Evolutionary conservation across 768 basidiomycete genomes (phyloP).

Genomic region (Strobilomyces echinocephalus): DNA sequence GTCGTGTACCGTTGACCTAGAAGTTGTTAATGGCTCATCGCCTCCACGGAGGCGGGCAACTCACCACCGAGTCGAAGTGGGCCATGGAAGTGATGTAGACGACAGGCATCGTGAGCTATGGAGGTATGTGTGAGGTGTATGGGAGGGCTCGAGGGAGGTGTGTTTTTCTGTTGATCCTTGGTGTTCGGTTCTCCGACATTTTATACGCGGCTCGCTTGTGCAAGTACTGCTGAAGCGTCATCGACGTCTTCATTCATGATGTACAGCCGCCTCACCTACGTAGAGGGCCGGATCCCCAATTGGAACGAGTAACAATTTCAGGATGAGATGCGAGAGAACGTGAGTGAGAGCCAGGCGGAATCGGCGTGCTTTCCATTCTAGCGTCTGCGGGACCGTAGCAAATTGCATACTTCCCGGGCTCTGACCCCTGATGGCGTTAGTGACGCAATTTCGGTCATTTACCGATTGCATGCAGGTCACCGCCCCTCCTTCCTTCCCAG

Average conservation of each 20-base stretch:
- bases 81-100: slow-evolving; percentile 23
- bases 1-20: slow-evolving; percentile 19
- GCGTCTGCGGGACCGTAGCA: slow-evolving; percentile 22
- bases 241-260: slow-evolving; percentile 11
- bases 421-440: slow-evolving; percentile 9
- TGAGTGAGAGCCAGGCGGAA: slow-evolving; percentile 25
- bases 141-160: slow-evolving; percentile 10
- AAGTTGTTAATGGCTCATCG: slow-evolving; percentile 7
- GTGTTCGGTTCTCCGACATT: slow-evolving; percentile 11
- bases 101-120: slow-evolving; percentile 19
- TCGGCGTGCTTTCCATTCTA: slow-evolving; percentile 30
- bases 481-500: slow-evolving; percentile 10
- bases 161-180: slow-evolving; percentile 15
- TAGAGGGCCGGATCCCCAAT: slow-evolving; percentile 22
- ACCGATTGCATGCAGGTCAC: slow-evolving; percentile 9
- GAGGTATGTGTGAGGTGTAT: slow-evolving; percentile 15
- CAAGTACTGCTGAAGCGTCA: slow-evolving; percentile 8
- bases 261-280: slow-evolving; percentile 17
- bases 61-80: slow-evolving; percentile 23
- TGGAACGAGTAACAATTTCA: slow-evolving; percentile 13
- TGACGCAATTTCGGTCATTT: slow-evolving; percentile 26
- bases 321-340: slow-evolving; percentile 13
- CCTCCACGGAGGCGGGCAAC: slow-evolving; percentile 1
- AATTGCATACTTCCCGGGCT: slow-evolving; percentile 11
- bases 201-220: slow-evolving; percentile 28